Evolutionary conservation across 306 rosid genomes (phyloP).

Genomic region (Fragaria vesca): DNA sequence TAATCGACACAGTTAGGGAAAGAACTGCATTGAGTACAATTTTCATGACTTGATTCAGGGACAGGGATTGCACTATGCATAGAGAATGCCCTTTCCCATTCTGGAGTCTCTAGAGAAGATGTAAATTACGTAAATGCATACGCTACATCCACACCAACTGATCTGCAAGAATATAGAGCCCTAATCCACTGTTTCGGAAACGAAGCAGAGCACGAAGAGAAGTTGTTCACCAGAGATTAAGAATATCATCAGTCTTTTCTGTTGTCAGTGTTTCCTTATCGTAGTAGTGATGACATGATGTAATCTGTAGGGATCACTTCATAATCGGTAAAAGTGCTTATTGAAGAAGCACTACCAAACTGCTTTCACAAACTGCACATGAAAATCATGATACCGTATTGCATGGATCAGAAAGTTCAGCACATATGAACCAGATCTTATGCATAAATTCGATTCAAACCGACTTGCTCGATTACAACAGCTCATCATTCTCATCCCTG

Average conservation of each 20-base stretch:
- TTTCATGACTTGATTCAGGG: conserved; percentile 38
- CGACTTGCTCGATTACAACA: too few relatives aligned
- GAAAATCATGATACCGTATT: too few relatives aligned
- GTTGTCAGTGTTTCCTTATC: background rate
- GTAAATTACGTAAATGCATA: conserved; percentile 78
- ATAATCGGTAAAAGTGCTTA: too few relatives aligned
- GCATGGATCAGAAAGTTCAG: too few relatives aligned
- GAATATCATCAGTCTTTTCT: background rate
- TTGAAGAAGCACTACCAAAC: too few relatives aligned
- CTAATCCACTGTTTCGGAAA: conserved; percentile 60
- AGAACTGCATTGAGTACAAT: background rate
- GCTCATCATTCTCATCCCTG: too few relatives aligned
- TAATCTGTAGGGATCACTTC: background rate
- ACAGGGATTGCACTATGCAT: conserved; percentile 62
- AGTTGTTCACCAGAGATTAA: background rate
- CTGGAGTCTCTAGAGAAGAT: conserved; percentile 69
- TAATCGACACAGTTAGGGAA: background rate
- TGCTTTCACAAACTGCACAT: too few relatives aligned
- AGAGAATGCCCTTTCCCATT: conserved; percentile 63
- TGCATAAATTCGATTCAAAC: too few relatives aligned
- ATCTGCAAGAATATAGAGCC: conserved; percentile 67
- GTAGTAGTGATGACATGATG: too few relatives aligned
- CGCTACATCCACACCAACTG: conserved; percentile 72
- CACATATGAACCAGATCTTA: too few relatives aligned
- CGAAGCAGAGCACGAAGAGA: background rate